phyloP scores from a whole-genome alignment of 192 early-diverging fungal genomes.

The Coemansia aciculifera region DNA sequence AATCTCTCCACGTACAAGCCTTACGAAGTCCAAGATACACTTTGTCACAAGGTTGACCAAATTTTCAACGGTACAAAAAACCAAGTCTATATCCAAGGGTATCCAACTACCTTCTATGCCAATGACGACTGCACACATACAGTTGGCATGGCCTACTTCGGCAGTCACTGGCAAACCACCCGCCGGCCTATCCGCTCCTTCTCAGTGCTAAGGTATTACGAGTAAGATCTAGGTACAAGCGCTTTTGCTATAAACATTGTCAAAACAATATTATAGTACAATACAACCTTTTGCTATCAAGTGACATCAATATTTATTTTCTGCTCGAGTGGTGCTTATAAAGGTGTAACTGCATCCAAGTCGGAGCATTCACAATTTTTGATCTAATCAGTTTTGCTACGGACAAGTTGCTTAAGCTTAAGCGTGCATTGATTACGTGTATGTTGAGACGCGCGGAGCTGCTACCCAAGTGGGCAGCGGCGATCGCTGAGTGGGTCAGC shows the following conservation, averaged over 20 bases:
- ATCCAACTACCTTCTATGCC: background rate
- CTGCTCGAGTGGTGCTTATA: too few species aligned
- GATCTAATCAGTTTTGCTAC: too few species aligned
- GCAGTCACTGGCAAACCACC: background rate
- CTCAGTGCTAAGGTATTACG: background rate
- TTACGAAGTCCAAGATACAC: background rate
- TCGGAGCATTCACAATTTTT: too few species aligned
- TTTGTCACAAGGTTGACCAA: background rate
- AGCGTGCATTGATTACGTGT: too few species aligned
- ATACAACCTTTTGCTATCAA: too few species aligned
- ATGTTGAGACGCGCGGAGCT: too few species aligned
- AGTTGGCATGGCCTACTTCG: background rate
- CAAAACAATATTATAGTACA: too few species aligned
- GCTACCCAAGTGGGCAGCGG: too few species aligned
- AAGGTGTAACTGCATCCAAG: too few species aligned
- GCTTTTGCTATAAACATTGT: background rate
- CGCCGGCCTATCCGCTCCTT: background rate
- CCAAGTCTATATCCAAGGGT: background rate
- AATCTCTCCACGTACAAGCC: background rate
- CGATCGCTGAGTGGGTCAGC: too few species aligned
- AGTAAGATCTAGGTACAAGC: constrained; percentile 15
- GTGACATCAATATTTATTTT: too few species aligned
- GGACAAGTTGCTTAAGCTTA: too few species aligned
- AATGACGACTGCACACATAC: background rate
- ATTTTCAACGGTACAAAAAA: background rate